These are phyloP conservation scores for Colletotrichum cuscutae DNA, from an alignment of 2,329 filamentous ascomycete genomes.

Conservation along the genomic window DNA sequence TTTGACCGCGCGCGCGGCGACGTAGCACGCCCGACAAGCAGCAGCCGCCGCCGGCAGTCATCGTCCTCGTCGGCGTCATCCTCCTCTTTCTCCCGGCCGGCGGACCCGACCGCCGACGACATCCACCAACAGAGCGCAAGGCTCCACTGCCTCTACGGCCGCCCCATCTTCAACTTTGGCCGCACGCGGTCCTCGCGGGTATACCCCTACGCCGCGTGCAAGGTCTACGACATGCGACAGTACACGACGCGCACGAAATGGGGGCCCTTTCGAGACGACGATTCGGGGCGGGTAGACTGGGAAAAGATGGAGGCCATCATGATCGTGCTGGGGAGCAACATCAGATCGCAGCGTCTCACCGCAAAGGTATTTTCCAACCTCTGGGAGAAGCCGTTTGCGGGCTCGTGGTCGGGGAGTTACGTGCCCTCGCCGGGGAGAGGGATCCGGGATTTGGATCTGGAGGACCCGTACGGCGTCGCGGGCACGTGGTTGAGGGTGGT, in stretches of 20 bases:
- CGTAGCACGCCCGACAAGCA: neutral
- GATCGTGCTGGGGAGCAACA: constrained; percentile 74
- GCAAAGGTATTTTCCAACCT: constrained; percentile 59
- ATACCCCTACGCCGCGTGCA: constrained; percentile 72
- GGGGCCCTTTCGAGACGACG: constrained; percentile 78
- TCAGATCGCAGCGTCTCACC: constrained; percentile 58
- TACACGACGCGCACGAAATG: constrained; percentile 71
- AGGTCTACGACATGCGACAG: constrained; percentile 79
- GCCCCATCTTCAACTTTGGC: constrained; percentile 59
- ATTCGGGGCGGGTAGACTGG: constrained; percentile 75
- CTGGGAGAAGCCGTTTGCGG: constrained; percentile 67
- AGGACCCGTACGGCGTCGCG: constrained; percentile 77
- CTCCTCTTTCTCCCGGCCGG: neutral
- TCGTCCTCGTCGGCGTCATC: neutral
- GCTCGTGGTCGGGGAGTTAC: constrained; percentile 64
- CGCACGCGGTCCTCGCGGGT: constrained; percentile 48
- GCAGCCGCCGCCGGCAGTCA: neutral
- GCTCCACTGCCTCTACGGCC: constrained; percentile 75
- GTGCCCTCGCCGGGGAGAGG: constrained; percentile 48
- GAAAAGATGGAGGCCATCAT: constrained; percentile 82
- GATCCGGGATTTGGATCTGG: constrained; percentile 55
- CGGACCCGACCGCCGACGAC: neutral
- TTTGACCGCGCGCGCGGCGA: constrained; percentile 65
- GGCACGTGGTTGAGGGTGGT: constrained; percentile 76
- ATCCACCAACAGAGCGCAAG: constrained; percentile 74